Percentiles rank a stretch among this genome's conserved stretches.
Conservation (phyloP, 768 basidiomycete genomes). For the Mycena metata region DNA sequence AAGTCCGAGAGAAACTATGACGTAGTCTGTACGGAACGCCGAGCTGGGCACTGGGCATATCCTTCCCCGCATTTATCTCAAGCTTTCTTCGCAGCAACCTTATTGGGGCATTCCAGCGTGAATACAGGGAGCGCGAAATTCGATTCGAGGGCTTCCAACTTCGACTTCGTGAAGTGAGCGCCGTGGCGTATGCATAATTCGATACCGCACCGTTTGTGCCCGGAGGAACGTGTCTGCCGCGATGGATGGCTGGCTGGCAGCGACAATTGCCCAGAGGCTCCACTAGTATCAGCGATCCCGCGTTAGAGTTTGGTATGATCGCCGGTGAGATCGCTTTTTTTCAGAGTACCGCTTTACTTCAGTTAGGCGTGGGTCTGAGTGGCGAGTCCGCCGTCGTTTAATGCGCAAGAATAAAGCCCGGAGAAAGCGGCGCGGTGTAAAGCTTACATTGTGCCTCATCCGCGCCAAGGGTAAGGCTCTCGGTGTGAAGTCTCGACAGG, state of each 20-base stretch:
- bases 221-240: slow-evolving; percentile 16
- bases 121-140: slow-evolving; percentile 3
- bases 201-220: not conserved
- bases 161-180: slow-evolving; percentile 23
- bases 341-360: not conserved
- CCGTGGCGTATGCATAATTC: slow-evolving; percentile 11
- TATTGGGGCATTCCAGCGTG: not conserved
- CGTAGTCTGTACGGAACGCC: slow-evolving; percentile 7
- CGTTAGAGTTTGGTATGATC: slow-evolving; percentile 22
- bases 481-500: not conserved
- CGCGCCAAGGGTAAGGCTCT: slow-evolving; percentile 3
- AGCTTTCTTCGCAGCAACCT: slow-evolving; percentile 12
- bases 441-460: slow-evolving; percentile 11
- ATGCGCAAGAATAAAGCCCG: slow-evolving; percentile 5
- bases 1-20: slow-evolving; percentile 2
- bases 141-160: slow-evolving; percentile 4
- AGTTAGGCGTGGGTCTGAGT: not conserved
- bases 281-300: not conserved
- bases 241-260: not conserved
- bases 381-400: too few species aligned
- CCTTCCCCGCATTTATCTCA: slow-evolving; percentile 13
- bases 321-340: not conserved
- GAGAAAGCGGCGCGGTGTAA: slow-evolving; percentile 6
- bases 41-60: not conserved
- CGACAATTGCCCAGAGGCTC: not conserved